Percentiles rank a stretch among this genome's conserved stretches.
Evolutionary conservation across 345 rosid genomes (phyloP).

Genomic region (Luvunga scandens): DNA sequence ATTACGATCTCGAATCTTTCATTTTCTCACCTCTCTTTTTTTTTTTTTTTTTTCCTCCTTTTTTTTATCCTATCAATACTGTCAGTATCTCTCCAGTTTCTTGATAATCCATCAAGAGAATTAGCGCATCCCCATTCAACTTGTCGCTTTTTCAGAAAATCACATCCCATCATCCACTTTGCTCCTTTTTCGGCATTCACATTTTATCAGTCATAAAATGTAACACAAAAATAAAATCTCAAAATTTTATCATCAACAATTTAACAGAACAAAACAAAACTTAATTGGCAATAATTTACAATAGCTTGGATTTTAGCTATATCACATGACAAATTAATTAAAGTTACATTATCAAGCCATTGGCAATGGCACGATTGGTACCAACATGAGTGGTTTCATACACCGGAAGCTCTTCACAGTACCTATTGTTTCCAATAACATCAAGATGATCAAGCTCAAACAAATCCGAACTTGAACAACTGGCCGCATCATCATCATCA

Average conservation of each 20-base stretch:
- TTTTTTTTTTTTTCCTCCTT: neutral
- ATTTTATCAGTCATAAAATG: neutral
- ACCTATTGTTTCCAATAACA: slow-evolving; percentile 28
- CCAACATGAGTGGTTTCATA: slow-evolving; percentile 58
- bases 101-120: slow-evolving; percentile 26
- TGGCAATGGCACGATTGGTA: slow-evolving; percentile 59
- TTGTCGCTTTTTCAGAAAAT: slow-evolving; percentile 18
- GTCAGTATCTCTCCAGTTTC: slow-evolving; percentile 17
- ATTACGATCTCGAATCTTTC: slow-evolving; percentile 54
- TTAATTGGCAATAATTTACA: slow-evolving; percentile 4
- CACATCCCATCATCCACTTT: neutral
- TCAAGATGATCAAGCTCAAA: slow-evolving; percentile 55
- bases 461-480: slow-evolving; percentile 55
- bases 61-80: neutral
- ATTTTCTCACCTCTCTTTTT: slow-evolving; percentile 9
- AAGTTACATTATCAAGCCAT: slow-evolving; percentile 32
- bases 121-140: slow-evolving; percentile 36
- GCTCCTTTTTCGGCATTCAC: neutral
- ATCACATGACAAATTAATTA: neutral
- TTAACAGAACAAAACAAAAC: neutral
- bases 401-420: slow-evolving; percentile 61
- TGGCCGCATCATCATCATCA: slow-evolving; percentile 24
- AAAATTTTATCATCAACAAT: slow-evolving; percentile 7
- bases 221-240: neutral
- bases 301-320: neutral